Evolutionary conservation across 2,329 filamentous ascomycete species (phyloP), one percentile per base, ranked within the genome.

Genomic region (Colletotrichum brevisporum): DNA sequence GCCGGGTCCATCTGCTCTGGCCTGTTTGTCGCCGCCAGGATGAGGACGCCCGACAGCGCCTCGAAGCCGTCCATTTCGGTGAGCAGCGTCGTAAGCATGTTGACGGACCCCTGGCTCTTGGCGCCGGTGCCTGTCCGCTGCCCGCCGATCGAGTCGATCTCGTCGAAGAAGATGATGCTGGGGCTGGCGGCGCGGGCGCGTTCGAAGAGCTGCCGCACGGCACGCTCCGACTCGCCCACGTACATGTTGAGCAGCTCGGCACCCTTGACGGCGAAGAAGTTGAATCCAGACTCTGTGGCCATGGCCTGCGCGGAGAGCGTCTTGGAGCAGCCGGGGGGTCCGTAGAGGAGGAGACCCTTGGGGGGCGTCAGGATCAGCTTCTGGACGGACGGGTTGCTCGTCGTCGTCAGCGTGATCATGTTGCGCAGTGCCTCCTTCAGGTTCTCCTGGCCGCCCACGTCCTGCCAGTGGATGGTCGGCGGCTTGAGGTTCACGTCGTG

Each of bases 51-150:
- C 63, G 91, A 91, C 21, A 97, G 85, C 47, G 91, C 86, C 79
- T 97, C 94, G 73, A 98, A 97, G 54, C 95, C 95, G 77, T 98
- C 95, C 92, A 98, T 97, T 78, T 98, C 95, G 69, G 94, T 97
- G 5, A 98, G 87, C 31, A 98, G 83, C 2, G 95, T 97, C 0
- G 94, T 95, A 15, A 98, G 88, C 52, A 97, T 93, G 76, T 98
- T 96, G 55, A 97, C 86, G 1, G 91, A 89, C 24, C 82, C 80
- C 45, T 75, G 76, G 53, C 78, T 78, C 16, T 77, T 74, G 4
- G 77, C 75, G 27, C 84, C 84, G 15, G 87, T 79, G 21, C 85
- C 83, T 48, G 83, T 74, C 8, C 86, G 81, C 63, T 84, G 83
- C 1, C 82, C 91, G 75, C 80, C 92, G 71, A 98, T 95, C 5